Evolutionary conservation across 2,329 filamentous ascomycete species (phyloP).

Genomic region (Gnomoniopsis sp.): DNA sequence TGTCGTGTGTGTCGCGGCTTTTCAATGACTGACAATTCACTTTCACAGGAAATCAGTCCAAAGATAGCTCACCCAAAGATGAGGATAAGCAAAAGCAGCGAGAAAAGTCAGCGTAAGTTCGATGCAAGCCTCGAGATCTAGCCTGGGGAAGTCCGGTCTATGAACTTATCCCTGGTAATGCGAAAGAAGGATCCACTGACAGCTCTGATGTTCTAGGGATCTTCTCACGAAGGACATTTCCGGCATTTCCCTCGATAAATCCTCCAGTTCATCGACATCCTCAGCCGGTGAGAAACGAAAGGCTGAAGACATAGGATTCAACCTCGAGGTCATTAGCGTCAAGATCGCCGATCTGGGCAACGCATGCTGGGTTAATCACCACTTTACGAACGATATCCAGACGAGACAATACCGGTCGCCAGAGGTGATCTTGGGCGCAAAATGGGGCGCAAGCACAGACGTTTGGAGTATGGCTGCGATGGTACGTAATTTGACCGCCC

Average conservation of each 20-base stretch:
- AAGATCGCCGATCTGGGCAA: constrained; percentile 99
- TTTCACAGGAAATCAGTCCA: constrained; percentile 31
- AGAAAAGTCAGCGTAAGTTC: constrained; percentile 87
- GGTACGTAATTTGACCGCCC: constrained; percentile 54
- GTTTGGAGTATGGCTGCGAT: constrained; percentile 99
- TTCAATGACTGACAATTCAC: background rate
- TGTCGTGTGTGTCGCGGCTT: background rate
- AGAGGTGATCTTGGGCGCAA: constrained; percentile 92
- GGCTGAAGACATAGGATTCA: constrained; percentile 49
- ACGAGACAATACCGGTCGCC: constrained; percentile 96
- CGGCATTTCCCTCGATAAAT: constrained; percentile 87
- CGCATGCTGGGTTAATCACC: constrained; percentile 97
- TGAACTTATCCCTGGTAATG: constrained; percentile 3
- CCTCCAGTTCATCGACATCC: constrained; percentile 42
- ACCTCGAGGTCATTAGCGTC: constrained; percentile 81
- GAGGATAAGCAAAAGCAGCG: constrained; percentile 74
- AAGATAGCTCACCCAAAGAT: constrained; percentile 46
- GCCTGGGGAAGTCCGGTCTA: no score
- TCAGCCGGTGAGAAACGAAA: constrained; percentile 59
- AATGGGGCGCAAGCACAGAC: constrained; percentile 99
- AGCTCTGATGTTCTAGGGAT: constrained; percentile 53
- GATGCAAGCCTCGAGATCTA: background rate
- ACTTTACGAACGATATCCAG: constrained; percentile 99
- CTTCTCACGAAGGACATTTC: constrained; percentile 90
- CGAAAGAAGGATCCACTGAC: constrained; percentile 1